A percentile compares a stretch with the other conserved stretches of the same genome.
These are phyloP conservation scores for Labyrinthula sp. DNA, from an alignment of 352 stramenopile species.

Conservation along the genomic window DNA sequence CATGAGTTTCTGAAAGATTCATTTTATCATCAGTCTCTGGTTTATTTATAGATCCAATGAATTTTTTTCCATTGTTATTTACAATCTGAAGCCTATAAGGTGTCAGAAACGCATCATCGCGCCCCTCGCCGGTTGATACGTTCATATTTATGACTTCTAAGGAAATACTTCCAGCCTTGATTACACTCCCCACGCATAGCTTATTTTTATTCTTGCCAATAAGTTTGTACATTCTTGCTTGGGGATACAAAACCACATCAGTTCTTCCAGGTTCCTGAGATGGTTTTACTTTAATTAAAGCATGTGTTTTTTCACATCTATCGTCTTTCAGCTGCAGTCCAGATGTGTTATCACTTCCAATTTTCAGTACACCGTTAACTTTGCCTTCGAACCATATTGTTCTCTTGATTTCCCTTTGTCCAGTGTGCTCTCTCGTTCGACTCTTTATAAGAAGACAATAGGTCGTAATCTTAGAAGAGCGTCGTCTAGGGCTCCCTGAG, in stretches of 20 bases:
- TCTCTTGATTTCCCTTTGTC: too few relatives aligned
- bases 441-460: too few relatives aligned
- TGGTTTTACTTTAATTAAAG: conserved; percentile 9
- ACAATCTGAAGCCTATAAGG: not conserved
- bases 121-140: conserved; percentile 9
- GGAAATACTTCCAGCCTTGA: conserved; percentile 22
- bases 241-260: conserved; percentile 3
- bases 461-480: too few relatives aligned
- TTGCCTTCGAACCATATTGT: too few relatives aligned
- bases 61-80: not conserved
- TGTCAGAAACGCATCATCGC: conserved; percentile 2
- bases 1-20: not conserved
- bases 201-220: conserved; percentile 7
- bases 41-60: not conserved
- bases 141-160: conserved; percentile 15
- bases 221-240: conserved; percentile 25
- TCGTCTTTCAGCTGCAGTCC: conserved; percentile 19
- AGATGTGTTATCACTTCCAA: conserved; percentile 1
- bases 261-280: conserved; percentile 1
- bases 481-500: too few relatives aligned
- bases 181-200: conserved; percentile 14
- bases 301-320: conserved; percentile 8
- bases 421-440: too few relatives aligned
- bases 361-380: conserved; percentile 55
- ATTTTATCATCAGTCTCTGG: not conserved